Base-by-base conservation (phyloP, 202 grass and related monocot genomes). In the Dendrocalamus latiflorus region DNA sequence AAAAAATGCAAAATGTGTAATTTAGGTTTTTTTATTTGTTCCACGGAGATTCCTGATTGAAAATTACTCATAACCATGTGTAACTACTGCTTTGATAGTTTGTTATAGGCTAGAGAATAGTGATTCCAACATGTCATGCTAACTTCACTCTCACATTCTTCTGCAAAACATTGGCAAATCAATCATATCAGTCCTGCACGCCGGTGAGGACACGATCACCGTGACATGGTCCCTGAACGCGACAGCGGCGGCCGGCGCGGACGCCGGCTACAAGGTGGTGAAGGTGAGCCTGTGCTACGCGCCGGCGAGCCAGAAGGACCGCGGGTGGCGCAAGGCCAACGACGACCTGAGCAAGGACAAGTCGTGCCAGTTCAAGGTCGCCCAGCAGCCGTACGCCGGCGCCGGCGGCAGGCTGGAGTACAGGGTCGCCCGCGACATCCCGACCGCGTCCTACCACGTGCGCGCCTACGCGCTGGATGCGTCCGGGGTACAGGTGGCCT, bases 281-380 rank as follows among this genome's bases (percentile, higher is more conserved):
- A 92, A 89, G 85, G 80, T 95, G 36, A 79, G 56, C 15, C 88
- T 98, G 5, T 98, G 95, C 91, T 98, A 95, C 36, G 93, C 89
- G 2, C 93, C 91, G 70, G 75, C 21, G 56, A 98, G 93, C 91
- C 96, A 93, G 83, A 75, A 60, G 38, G 89, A 92, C 65, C 96
- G 93, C 26, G 81, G 84, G 59, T 98, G 96, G 96, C 91, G 93
- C 82, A 95, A 89, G 83, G 57, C 83, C 16, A 1, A 75, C 2
- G 85, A 88, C 75, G 43, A 83, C 82, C 48, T 95, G 11, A 88
- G 85, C 72, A 98, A 98, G 89, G 95, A 98, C 85, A 98, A 98
- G 85, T 86, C 95, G 17, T 98, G 95, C 95, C 92, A 93, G 80
- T 90, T 89, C 80, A 88, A 88, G 80, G 11, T 98, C 68, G 51